Conservation (phyloP, 2,329 filamentous ascomycete species). For the Ophiocordyceps camponoti-rufipedis region DNA sequence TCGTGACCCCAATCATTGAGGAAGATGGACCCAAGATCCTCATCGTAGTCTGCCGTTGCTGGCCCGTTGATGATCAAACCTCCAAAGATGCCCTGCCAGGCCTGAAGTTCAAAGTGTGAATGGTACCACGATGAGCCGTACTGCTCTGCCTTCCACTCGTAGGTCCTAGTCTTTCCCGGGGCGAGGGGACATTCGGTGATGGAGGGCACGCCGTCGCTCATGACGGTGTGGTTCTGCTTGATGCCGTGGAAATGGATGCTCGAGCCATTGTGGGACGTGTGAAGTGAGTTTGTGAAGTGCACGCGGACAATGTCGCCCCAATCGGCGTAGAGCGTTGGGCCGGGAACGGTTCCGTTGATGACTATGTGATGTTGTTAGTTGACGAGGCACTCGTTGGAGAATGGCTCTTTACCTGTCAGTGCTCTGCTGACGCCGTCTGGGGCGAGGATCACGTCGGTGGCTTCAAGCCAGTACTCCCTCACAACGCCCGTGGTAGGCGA, state of each 20-base stretch:
- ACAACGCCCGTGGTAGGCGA: too few species aligned
- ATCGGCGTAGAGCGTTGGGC: conserved; percentile 35
- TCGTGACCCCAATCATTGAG: conserved; percentile 40
- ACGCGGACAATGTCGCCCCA: conserved; percentile 31
- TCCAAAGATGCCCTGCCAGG: conserved; percentile 38
- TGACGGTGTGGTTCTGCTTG: conserved; percentile 32
- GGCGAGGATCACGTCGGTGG: conserved; percentile 18
- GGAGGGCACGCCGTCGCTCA: conserved; percentile 35
- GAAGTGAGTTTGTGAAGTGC: conserved; percentile 31
- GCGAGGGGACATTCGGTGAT: conserved; percentile 32
- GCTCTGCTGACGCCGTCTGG: conserved; percentile 25
- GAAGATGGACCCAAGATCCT: conserved; percentile 41
- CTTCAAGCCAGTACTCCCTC: conserved; percentile 28
- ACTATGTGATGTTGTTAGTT: conserved; percentile 10
- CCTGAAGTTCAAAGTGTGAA: conserved; percentile 32
- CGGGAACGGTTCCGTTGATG: conserved; percentile 40
- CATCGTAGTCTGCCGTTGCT: conserved; percentile 38
- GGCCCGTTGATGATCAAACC: conserved; percentile 44
- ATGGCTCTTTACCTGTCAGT: not conserved
- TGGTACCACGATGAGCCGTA: conserved; percentile 43
- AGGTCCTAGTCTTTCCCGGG: conserved; percentile 32
- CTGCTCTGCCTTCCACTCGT: conserved; percentile 36
- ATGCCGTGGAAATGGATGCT: conserved; percentile 46
- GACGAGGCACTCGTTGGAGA: not conserved
- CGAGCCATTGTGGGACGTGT: conserved; percentile 31